Base-by-base conservation (phyloP, 495 filamentous ascomycete genomes). In the Lasiosphaeria ovina region DNA sequence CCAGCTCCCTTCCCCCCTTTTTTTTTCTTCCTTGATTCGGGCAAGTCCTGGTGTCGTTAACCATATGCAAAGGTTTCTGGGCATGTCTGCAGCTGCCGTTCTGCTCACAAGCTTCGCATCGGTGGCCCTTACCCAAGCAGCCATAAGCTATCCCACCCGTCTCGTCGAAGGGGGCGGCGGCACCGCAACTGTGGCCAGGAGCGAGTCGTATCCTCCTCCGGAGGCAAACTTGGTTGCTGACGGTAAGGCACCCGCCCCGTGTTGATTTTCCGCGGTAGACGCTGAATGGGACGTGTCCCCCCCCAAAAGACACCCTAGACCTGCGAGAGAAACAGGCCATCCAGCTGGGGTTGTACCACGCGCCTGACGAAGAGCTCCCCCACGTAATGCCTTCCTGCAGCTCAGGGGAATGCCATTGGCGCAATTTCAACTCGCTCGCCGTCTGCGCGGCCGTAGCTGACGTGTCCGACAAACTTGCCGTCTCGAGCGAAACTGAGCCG, bases 111-210 rank as follows among this genome's bases (percentile, higher is more conserved):
- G 71, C 9, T 68, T 79, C 9, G 72, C 72, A 0, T 72, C 74
- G 49, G 74, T 75, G 35, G 76, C 81, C 9, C 75, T 82, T 50
- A 75, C 76, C 7, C 79, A 82, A 55, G 75, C 76, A 54, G 70
- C 77, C 40, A 73, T 82, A 52, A 50, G 67, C 65, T 69, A 74
- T 51, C 66, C 62, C 4, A 65, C 60, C 6, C 67, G 60, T 10
- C 59, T 54, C 11, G 35, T 60, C 32, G 49, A 42, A 31, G 53
- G 45, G 32, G 51, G 55, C 3, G 59, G 58, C 24, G 62, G 60
- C n/a, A 62, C 52, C 8, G 63, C 65, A 6, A 51, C 50, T 0
- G 45, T 56, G 5, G 42, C 66, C 5, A 60, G 58, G 38, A 69
- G 66, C 58, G 64, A 69, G 44, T 55, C 54, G 3, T 71, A 71